Evolutionary conservation across 2,329 filamentous ascomycete genomes (phyloP).

Genomic region (Diplodia seriata): DNA sequence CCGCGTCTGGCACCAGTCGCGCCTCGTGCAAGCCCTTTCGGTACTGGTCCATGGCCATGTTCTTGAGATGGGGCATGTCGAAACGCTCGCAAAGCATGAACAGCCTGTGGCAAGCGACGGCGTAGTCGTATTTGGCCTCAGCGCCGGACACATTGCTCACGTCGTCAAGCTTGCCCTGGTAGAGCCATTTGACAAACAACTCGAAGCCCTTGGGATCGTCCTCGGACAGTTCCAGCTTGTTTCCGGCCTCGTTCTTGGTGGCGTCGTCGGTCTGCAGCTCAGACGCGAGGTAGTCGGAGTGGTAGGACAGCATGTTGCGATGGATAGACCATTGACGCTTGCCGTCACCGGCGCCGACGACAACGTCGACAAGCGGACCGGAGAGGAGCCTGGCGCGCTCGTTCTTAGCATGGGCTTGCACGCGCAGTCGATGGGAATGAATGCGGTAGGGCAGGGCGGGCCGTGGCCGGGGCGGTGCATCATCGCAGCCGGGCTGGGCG

Average conservation of each 20-base stretch:
- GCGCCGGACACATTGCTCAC: conserved; percentile 53
- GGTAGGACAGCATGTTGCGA: conserved; percentile 60
- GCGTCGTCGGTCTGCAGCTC: conserved; percentile 48
- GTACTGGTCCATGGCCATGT: conserved; percentile 63
- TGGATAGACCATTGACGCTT: conserved; percentile 60
- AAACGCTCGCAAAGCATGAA: conserved; percentile 61
- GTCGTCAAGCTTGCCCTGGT: conserved; percentile 61
- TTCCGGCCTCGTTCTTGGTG: conserved; percentile 45
- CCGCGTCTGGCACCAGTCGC: conserved; percentile 60
- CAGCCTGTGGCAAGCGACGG: conserved; percentile 61
- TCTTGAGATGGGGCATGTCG: conserved; percentile 58
- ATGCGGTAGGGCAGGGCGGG: conserved; percentile 46
- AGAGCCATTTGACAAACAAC: conserved; percentile 63
- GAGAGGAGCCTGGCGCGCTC: conserved; percentile 60
- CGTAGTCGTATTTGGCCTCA: conserved; percentile 61
- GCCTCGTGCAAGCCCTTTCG: conserved; percentile 58
- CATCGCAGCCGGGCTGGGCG: not conserved
- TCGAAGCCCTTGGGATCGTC: conserved; percentile 61
- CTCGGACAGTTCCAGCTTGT: conserved; percentile 56
- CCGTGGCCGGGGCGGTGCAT: conserved; percentile 32
- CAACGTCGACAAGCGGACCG: conserved; percentile 59
- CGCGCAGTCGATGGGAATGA: conserved; percentile 48
- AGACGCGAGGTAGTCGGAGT: conserved; percentile 55
- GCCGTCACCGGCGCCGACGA: conserved; percentile 53
- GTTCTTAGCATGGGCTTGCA: conserved; percentile 54